These are phyloP conservation scores for Pisolithus albus DNA, from an alignment of 768 basidiomycete species.

Conservation along the genomic window DNA sequence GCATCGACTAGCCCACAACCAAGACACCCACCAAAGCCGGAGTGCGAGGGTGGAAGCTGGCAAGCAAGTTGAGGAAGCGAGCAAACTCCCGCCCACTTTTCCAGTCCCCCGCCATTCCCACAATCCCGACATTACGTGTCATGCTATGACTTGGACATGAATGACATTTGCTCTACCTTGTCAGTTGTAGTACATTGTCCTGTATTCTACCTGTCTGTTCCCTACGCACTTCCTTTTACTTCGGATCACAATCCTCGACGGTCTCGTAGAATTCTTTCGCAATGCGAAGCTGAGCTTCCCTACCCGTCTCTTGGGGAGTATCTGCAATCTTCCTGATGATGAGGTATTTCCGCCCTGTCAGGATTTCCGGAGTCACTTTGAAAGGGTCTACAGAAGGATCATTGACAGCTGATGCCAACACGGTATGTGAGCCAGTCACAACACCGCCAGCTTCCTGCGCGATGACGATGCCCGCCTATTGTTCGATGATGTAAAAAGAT, in stretches of 20 bases:
- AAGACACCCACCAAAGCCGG: too few relatives aligned
- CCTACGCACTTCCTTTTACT: conserved; percentile 23
- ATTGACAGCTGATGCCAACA: conserved; percentile 31
- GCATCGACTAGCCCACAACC: too few relatives aligned
- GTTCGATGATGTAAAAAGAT: neutral
- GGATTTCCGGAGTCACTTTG: conserved; percentile 59
- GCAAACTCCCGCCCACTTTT: too few relatives aligned
- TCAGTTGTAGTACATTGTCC: too few relatives aligned
- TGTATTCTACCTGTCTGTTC: neutral
- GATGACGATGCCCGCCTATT: conserved; percentile 82
- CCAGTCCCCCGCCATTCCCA: too few relatives aligned
- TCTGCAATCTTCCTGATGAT: conserved; percentile 67
- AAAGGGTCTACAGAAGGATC: conserved; percentile 35
- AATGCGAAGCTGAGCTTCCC: conserved; percentile 70
- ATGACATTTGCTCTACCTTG: too few relatives aligned
- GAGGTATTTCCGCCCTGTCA: conserved; percentile 75
- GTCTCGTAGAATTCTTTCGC: conserved; percentile 83
- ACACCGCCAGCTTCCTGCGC: conserved; percentile 83
- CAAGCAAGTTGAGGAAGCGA: too few relatives aligned
- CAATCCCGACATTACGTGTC: too few relatives aligned
- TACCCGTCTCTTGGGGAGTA: conserved; percentile 54
- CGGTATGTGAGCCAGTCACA: conserved; percentile 61
- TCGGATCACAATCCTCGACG: conserved; percentile 62
- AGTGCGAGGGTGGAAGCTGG: too few relatives aligned
- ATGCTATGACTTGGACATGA: too few relatives aligned